Base-by-base conservation (phyloP, 345 rosid species). In the Eucalyptus microcorys region DNA sequence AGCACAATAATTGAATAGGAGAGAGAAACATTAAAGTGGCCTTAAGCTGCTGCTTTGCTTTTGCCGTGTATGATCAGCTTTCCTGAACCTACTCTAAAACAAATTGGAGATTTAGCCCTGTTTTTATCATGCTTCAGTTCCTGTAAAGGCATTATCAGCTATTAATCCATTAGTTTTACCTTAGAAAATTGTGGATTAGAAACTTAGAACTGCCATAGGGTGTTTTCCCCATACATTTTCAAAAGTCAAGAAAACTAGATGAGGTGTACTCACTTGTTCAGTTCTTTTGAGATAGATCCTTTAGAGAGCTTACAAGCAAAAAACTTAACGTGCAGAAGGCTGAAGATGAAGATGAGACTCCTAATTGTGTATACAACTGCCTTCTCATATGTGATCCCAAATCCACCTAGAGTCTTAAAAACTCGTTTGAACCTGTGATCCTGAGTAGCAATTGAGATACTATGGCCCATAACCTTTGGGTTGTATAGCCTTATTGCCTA, bases 401-500 rank as follows among this genome's bases (percentile, higher is more conserved):
- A 68, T 68, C 80, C 43, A 0, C 80, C 43, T 68, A 0, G 80
- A 34, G 21, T 68, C 80, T 68, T 8, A 8, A 34, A 68, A 37
- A 34, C 43, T 17, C 6, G 2, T 34, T 34, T 17, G 24, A 71
- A 71, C 1, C 1, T 71, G 81, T 71, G 26, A 71, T 71, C 81
- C 81, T 34, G 81, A 71, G 81, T 71, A 19, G 24, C 14, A 21
- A 71, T 22, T 71, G 81, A 71, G 43, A 9, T 34, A 34, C 24
- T 76, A 86, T 86, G 87, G 45, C 47, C 30, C 45, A n/a, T 37
- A 40, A 76, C 43, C 83, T 40, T 76, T 76, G 83, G 47, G 47
- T 40, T 66, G 48, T 43, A 61, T 86, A 76, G 90, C n/a, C 87
- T 89, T 86, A 76, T 85, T 49, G 90, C 3, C 47, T 87, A 52